These are phyloP conservation scores for Rhizoctonia solani DNA, from an alignment of 1,284 basidiomycete genomes.

Conservation along the genomic window DNA sequence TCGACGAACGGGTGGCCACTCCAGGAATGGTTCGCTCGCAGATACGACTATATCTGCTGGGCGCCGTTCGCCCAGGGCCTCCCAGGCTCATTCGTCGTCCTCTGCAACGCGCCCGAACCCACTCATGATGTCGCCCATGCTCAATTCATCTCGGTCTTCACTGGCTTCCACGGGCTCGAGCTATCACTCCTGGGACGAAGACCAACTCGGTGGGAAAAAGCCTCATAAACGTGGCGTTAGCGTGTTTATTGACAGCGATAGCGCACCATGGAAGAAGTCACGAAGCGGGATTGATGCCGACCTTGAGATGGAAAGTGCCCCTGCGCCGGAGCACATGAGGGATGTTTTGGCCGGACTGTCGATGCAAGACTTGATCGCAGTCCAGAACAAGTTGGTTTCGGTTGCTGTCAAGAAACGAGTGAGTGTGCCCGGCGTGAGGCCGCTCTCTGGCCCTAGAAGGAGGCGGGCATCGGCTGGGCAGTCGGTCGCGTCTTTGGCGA, in stretches of 20 bases:
- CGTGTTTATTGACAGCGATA: slow-evolving; percentile 28
- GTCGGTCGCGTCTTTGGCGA: slow-evolving; percentile 23
- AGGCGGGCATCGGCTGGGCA: slow-evolving; percentile 23
- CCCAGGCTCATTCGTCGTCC: slow-evolving; percentile 48
- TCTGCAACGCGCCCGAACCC: slow-evolving; percentile 57
- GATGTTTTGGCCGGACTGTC: slow-evolving; percentile 65
- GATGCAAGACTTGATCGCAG: slow-evolving; percentile 65
- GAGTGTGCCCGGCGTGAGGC: slow-evolving; percentile 37
- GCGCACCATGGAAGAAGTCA: slow-evolving; percentile 12
- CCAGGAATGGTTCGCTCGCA: slow-evolving; percentile 33
- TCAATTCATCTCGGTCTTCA: slow-evolving; percentile 75
- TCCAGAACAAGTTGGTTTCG: slow-evolving; percentile 71
- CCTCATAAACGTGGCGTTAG: slow-evolving; percentile 28
- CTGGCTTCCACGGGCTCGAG: slow-evolving; percentile 77
- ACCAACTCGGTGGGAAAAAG: slow-evolving; percentile 26
- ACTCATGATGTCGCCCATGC: slow-evolving; percentile 65
- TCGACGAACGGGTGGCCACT: slow-evolving; percentile 28
- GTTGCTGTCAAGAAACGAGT: slow-evolving; percentile 61
- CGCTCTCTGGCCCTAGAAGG: slow-evolving; percentile 23
- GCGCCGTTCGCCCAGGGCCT: neutral
- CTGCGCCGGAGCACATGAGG: slow-evolving; percentile 46
- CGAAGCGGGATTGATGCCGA: slow-evolving; percentile 13
- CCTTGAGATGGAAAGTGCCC: slow-evolving; percentile 13
- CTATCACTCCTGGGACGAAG: slow-evolving; percentile 74
- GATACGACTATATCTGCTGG: slow-evolving; percentile 9